These are phyloP conservation scores for Schwanniomyces pseudopolymorphus DNA, from an alignment of 805 yeast genomes.

Conservation along the genomic window DNA sequence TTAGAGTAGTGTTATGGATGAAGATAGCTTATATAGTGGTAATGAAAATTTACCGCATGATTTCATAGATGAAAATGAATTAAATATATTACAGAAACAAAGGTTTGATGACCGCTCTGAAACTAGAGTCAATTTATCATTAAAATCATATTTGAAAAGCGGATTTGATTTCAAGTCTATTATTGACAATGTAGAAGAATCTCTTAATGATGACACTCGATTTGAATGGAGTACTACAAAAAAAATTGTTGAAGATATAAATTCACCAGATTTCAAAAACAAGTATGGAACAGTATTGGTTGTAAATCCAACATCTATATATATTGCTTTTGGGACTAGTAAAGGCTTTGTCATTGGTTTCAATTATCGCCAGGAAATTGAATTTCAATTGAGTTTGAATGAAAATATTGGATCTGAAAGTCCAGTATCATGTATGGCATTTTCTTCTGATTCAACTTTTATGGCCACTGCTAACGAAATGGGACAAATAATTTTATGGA, in stretches of 20 bases:
- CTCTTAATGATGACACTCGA: neutral
- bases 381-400: slow-evolving; percentile 37
- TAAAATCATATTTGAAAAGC: slow-evolving; percentile 10
- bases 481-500: slow-evolving; percentile 75
- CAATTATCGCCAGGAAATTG: slow-evolving; percentile 63
- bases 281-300: slow-evolving; percentile 21
- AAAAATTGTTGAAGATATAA: slow-evolving; percentile 16
- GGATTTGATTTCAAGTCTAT: neutral
- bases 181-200: neutral
- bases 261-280: slow-evolving; percentile 20
- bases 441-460: slow-evolving; percentile 68
- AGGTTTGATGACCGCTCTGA: slow-evolving; percentile 40
- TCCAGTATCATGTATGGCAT: slow-evolving; percentile 50
- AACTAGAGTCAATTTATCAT: slow-evolving; percentile 24
- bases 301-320: slow-evolving; percentile 26
- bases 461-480: slow-evolving; percentile 65
- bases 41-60: neutral
- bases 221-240: slow-evolving; percentile 27
- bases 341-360: slow-evolving; percentile 66
- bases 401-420: slow-evolving; percentile 32
- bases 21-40: neutral
- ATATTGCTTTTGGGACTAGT: slow-evolving; percentile 67
- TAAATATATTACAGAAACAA: slow-evolving; percentile 13
- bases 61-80: neutral
- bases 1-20: neutral